Evolutionary conservation across 768 basidiomycete species (phyloP).

Genomic region (Leucocoprinus leucothites): DNA sequence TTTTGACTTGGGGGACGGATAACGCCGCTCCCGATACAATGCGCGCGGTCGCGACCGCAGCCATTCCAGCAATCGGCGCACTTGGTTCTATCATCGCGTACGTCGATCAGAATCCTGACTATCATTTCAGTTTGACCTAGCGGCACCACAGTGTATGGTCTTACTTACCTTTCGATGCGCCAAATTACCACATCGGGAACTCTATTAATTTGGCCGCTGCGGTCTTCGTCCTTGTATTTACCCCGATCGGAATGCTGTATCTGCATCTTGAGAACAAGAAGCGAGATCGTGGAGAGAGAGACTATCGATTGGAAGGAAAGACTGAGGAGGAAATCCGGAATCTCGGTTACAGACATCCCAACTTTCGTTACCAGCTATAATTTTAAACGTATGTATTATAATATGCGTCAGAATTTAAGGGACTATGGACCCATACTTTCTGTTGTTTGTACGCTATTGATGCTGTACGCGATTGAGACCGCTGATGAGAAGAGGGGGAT

Average conservation of each 20-base stretch:
- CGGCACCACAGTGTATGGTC: conserved; percentile 47
- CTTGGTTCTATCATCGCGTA: too few species aligned
- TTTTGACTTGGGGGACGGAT: conserved; percentile 46
- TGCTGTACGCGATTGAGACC: too few species aligned
- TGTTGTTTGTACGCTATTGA: too few species aligned
- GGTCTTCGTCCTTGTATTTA: conserved; percentile 27
- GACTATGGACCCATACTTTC: too few species aligned
- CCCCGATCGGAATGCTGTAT: conserved; percentile 26
- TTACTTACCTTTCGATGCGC: conserved; percentile 42
- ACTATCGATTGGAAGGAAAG: conserved; percentile 37
- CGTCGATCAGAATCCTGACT: too few species aligned
- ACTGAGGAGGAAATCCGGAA: conserved; percentile 33
- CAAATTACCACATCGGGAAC: conserved; percentile 44
- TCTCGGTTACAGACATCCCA: conserved; percentile 42
- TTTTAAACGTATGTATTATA: neutral
- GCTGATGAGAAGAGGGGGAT: too few species aligned
- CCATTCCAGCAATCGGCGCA: conserved; percentile 26
- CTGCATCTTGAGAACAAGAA: conserved; percentile 40
- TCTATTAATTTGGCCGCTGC: conserved; percentile 39
- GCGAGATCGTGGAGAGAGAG: conserved; percentile 38
- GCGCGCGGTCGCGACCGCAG: conserved; percentile 39
- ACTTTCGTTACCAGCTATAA: conserved; percentile 39
- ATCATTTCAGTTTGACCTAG: too few species aligned
- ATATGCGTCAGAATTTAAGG: too few species aligned
- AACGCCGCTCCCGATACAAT: conserved; percentile 50